Evolutionary conservation across 1,139 yeast genomes (phyloP).

Genomic region (Geotrichum histeridarum): DNA sequence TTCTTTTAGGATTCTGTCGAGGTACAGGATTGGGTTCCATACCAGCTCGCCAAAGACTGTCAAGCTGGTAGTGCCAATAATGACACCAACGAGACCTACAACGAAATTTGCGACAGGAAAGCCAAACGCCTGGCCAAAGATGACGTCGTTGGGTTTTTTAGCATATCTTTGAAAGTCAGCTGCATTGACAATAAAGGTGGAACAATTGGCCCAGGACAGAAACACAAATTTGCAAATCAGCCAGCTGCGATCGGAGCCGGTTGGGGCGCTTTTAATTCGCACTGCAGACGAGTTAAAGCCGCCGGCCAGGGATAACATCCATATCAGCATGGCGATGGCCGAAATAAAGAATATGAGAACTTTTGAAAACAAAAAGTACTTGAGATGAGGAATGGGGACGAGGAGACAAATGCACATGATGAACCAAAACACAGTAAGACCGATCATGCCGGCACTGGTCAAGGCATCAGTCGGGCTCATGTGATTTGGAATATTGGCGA

Average conservation of each 20-base stretch:
- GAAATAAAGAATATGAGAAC: constrained; percentile 69
- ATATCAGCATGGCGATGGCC: constrained; percentile 62
- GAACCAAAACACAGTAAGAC: constrained; percentile 69
- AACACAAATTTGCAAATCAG: constrained; percentile 62
- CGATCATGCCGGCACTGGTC: constrained; percentile 58
- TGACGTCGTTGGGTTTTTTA: constrained; percentile 44
- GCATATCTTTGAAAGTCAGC: constrained; percentile 80
- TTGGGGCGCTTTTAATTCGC: constrained; percentile 7
- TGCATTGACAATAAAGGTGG: constrained; percentile 70
- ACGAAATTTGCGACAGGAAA: constrained; percentile 67
- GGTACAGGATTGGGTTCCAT: constrained; percentile 43
- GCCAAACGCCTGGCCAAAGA: constrained; percentile 51
- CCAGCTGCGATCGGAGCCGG: constrained; percentile 62
- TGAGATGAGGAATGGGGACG: constrained; percentile 66
- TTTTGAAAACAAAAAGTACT: constrained; percentile 67
- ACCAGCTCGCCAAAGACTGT: constrained; percentile 55
- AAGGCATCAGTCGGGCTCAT: constrained; percentile 45
- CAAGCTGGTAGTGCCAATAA: constrained; percentile 68
- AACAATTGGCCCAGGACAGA: constrained; percentile 70
- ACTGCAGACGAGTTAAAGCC: constrained; percentile 39
- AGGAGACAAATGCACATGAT: constrained; percentile 63
- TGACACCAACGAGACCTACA: constrained; percentile 68
- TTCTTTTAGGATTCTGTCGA: constrained; percentile 11
- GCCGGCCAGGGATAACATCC: constrained; percentile 64
- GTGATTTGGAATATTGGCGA: constrained; percentile 50